Evolutionary conservation across 495 filamentous ascomycete genomes (phyloP).

Genomic region (Aspergillus affinis): DNA sequence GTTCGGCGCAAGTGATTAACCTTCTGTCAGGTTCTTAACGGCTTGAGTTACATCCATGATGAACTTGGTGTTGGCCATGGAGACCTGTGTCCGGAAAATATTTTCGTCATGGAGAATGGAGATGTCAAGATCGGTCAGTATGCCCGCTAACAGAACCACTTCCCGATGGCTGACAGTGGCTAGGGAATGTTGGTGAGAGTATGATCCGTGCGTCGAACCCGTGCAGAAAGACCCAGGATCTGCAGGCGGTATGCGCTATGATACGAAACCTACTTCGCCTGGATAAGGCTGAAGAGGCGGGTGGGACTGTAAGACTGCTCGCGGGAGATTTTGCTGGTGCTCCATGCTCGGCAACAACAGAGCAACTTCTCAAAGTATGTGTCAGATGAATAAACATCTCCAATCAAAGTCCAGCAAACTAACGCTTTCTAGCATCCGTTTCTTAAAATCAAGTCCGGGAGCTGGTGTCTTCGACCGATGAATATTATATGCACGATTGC

Average conservation of each 20-base stretch:
- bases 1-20: not conserved
- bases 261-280: slow-evolving; percentile 3
- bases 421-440: slow-evolving; percentile 9
- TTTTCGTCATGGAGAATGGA: slow-evolving; percentile 8
- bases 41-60: slow-evolving; percentile 8
- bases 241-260: slow-evolving; percentile 6
- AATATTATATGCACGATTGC: slow-evolving; percentile 11
- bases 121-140: slow-evolving; percentile 11
- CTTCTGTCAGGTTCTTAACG: not conserved
- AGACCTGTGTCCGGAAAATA: not conserved
- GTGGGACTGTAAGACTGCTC: slow-evolving; percentile 13
- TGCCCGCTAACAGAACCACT: not conserved
- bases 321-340: slow-evolving; percentile 9
- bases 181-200: slow-evolving; percentile 12
- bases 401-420: no score
- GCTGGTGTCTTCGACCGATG: slow-evolving; percentile 11
- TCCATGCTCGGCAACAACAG: not conserved
- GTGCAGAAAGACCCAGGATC: slow-evolving; percentile 6
- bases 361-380: slow-evolving; percentile 10
- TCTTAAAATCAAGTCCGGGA: not conserved
- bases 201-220: slow-evolving; percentile 2
- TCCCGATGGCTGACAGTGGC: not conserved
- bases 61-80: slow-evolving; percentile 11
- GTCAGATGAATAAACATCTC: no score
- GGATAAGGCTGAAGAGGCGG: not conserved